A percentile compares a stretch with the other conserved stretches of the same genome.
phyloP scores from a whole-genome alignment of 192 early-diverging fungal genomes.

The Backusella circina region DNA sequence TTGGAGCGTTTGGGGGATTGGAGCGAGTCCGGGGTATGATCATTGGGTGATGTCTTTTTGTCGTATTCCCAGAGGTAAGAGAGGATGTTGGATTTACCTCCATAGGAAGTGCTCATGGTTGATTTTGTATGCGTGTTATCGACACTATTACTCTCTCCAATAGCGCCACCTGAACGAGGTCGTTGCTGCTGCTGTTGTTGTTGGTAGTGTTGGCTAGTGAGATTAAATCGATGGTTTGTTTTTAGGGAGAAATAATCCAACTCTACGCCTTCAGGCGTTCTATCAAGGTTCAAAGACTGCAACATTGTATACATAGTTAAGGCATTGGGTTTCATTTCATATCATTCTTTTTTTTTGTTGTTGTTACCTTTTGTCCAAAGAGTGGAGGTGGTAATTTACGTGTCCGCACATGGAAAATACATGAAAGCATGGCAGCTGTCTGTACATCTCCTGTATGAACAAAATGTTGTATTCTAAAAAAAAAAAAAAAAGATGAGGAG shows the following conservation, averaged over 20 bases:
- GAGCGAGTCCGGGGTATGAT: background rate
- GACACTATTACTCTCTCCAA: background rate
- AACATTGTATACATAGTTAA: background rate
- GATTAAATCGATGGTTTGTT: background rate
- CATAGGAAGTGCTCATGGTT: constrained; percentile 11
- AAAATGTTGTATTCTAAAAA: constrained; percentile 50
- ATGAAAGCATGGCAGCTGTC: constrained; percentile 59
- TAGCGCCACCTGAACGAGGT: background rate
- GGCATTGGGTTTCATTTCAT: background rate
- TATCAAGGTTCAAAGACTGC: background rate
- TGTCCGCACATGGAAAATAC: constrained; percentile 49
- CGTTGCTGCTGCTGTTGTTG: no score
- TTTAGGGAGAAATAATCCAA: constrained; percentile 20
- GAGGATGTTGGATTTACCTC: background rate
- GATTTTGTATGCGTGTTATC: background rate
- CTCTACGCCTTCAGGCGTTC: background rate
- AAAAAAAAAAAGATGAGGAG: background rate
- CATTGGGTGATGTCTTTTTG: background rate
- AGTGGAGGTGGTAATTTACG: constrained; percentile 20
- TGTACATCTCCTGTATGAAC: constrained; percentile 60
- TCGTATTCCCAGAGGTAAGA: constrained; percentile 21
- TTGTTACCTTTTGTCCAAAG: background rate
- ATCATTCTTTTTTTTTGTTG: background rate
- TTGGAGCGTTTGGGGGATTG: constrained; percentile 3
- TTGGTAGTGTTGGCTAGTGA: background rate